Evolutionary conservation across 495 filamentous ascomycete species (phyloP).

Genomic region (Neurospora sp.): DNA sequence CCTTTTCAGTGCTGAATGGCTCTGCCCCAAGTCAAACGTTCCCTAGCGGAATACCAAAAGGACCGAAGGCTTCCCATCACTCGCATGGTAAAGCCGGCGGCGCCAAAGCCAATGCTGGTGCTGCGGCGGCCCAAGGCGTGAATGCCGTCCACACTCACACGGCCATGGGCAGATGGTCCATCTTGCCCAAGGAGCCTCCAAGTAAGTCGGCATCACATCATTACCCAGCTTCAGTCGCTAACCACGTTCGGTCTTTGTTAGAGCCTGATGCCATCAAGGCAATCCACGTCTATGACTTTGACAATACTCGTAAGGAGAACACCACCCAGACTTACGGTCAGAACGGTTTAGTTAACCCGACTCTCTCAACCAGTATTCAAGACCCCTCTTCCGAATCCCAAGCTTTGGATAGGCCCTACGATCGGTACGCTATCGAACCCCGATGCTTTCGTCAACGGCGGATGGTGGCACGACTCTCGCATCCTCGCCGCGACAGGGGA

Average conservation of each 20-base stretch:
- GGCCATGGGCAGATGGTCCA: constrained; percentile 71
- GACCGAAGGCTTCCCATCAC: background rate
- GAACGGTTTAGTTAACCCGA: background rate
- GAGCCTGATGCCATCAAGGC: constrained; percentile 58
- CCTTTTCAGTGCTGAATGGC: background rate
- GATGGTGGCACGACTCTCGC: constrained; percentile 93
- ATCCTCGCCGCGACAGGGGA: constrained; percentile 82
- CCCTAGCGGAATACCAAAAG: background rate
- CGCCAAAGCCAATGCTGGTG: constrained; percentile 2
- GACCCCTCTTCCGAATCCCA: constrained; percentile 78
- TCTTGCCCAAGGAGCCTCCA: constrained; percentile 61
- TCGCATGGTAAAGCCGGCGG: constrained; percentile 4
- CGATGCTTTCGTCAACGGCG: constrained; percentile 71
- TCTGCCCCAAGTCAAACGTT: background rate
- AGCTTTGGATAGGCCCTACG: constrained; percentile 72
- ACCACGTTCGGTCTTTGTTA: constrained; percentile 17
- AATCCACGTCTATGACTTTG: constrained; percentile 96
- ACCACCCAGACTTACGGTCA: background rate
- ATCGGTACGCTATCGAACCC: constrained; percentile 64
- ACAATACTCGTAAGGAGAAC: constrained; percentile 71
- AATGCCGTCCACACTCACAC: constrained; percentile 50
- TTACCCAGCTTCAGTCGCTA: constrained; percentile 1
- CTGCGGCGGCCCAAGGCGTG: background rate
- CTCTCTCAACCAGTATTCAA: constrained; percentile 57
- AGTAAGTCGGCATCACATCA: constrained; percentile 13